These are phyloP conservation scores for Phytophthora foliorum DNA, from an alignment of 352 stramenopile genomes.

Conservation along the genomic window DNA sequence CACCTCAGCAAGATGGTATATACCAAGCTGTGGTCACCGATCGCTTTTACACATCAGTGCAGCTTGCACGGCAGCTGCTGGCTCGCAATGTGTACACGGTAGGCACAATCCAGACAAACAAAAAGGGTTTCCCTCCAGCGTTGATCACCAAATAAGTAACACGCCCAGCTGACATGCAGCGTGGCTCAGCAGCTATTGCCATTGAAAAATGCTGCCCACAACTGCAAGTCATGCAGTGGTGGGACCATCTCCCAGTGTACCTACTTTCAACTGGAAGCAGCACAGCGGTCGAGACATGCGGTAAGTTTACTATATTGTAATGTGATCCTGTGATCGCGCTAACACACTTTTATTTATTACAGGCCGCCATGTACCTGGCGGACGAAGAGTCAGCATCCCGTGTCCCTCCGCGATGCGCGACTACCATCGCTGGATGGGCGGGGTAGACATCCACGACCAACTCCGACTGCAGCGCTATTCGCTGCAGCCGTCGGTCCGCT, in stretches of 20 bases:
- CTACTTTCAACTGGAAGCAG: conserved; percentile 4
- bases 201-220: conserved; percentile 4
- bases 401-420: too few species aligned
- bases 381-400: too few species aligned
- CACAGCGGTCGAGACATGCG: background rate
- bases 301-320: background rate
- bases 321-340: too few species aligned
- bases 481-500: too few species aligned
- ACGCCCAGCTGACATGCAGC: background rate
- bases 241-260: conserved; percentile 1
- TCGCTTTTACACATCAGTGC: conserved; percentile 27
- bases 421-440: too few species aligned
- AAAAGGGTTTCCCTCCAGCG: background rate
- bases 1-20: background rate
- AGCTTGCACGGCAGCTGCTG: conserved; percentile 21
- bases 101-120: conserved; percentile 19
- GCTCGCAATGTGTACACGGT: conserved; percentile 22
- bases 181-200: too few species aligned
- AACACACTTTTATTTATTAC: too few species aligned
- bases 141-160: background rate
- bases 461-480: background rate
- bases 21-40: conserved; percentile 21
- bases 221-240: background rate
- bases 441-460: background rate
- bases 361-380: too few species aligned